Percentiles rank a stretch among this genome's conserved stretches.
phyloP scores from a whole-genome alignment of 495 filamentous ascomycete genomes.

The Trichocladium uniseriatum region DNA sequence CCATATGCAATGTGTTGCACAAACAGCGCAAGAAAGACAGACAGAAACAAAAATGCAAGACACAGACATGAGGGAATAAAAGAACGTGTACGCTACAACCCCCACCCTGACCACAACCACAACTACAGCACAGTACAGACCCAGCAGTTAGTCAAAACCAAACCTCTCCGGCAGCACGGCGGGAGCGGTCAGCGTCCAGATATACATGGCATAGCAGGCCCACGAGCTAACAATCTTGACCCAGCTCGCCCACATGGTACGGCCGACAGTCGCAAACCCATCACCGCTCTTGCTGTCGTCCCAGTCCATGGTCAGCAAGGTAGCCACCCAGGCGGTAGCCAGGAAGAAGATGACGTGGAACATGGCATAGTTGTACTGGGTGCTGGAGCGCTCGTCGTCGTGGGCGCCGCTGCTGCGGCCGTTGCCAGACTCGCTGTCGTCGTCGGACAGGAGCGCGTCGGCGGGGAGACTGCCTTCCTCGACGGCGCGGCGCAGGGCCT shows the following conservation, averaged over 20 bases:
- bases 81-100: neutral
- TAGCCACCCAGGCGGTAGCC: conserved; percentile 91
- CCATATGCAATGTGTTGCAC: too few species aligned
- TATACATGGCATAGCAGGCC: conserved; percentile 92
- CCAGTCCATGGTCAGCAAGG: conserved; percentile 77
- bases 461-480: conserved; percentile 86
- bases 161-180: conserved; percentile 80
- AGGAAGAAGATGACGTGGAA: conserved; percentile 99
- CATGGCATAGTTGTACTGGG: conserved; percentile 91
- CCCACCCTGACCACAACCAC: neutral
- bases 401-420: conserved; percentile 44
- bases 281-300: conserved; percentile 47
- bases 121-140: neutral
- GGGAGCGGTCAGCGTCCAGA: conserved; percentile 86
- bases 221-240: conserved; percentile 97
- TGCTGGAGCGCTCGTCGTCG: conserved; percentile 81
- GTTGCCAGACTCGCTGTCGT: conserved; percentile 51
- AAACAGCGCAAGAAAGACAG: too few species aligned
- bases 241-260: conserved; percentile 97
- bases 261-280: conserved; percentile 82
- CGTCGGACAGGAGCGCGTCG: conserved; percentile 74
- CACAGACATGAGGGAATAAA: neutral
- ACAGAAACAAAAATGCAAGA: neutral
- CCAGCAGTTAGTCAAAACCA: conserved; percentile 35
- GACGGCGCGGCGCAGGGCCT: conserved; percentile 83